Percentiles rank a stretch among this genome's conserved stretches.
These are phyloP conservation scores for Hypoxylon sp. DNA, from an alignment of 2,329 filamentous ascomycete genomes.

Conservation along the genomic window DNA sequence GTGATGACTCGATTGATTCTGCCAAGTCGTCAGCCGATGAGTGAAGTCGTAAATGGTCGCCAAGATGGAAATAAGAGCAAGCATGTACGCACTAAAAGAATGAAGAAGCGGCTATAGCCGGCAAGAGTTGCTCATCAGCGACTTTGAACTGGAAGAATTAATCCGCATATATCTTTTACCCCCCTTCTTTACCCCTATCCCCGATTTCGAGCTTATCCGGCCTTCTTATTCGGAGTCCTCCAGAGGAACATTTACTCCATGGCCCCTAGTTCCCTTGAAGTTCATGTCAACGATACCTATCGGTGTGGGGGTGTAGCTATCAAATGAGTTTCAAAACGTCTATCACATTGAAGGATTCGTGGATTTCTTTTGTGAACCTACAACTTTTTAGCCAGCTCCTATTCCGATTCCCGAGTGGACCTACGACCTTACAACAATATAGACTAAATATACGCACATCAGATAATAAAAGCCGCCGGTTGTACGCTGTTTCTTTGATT, in stretches of 20 bases:
- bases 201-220: slow-evolving; percentile 31
- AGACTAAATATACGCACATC: too few species aligned
- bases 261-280: neutral
- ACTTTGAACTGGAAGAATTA: neutral
- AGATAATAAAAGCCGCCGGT: neutral
- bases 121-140: neutral
- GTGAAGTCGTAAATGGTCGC: neutral
- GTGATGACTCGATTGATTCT: neutral
- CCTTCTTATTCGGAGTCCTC: slow-evolving; percentile 10
- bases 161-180: neutral
- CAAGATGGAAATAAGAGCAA: neutral
- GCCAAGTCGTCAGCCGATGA: neutral
- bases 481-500: neutral
- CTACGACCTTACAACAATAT: too few species aligned
- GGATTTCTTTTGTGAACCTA: neutral
- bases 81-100: neutral
- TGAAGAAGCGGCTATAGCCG: neutral
- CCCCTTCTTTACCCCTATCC: neutral
- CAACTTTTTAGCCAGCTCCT: neutral
- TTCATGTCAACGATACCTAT: neutral
- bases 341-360: neutral
- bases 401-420: neutral
- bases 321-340: neutral
- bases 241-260: neutral
- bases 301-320: neutral